These are phyloP conservation scores for Aspergillus campestris DNA, from an alignment of 495 filamentous ascomycete genomes.

Conservation along the genomic window DNA sequence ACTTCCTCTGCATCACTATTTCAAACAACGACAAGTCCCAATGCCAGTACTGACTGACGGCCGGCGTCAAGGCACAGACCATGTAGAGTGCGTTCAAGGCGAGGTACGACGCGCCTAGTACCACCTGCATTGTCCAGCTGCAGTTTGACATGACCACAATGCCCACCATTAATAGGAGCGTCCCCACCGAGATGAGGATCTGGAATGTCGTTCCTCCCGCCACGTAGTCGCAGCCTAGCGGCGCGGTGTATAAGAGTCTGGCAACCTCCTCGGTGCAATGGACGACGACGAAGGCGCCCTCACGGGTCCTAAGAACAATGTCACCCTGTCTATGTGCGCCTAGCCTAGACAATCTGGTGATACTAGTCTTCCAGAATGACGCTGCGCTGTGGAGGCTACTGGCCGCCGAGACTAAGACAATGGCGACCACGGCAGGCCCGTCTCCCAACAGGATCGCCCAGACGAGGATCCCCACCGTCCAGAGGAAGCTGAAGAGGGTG, in stretches of 20 bases:
- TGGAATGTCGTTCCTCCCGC: conserved; percentile 26
- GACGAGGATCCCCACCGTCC: background rate
- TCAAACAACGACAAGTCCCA: conserved; percentile 36
- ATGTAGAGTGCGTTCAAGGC: conserved; percentile 50
- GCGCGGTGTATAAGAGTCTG: conserved; percentile 52
- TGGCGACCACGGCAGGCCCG: background rate
- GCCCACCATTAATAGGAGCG: conserved; percentile 49
- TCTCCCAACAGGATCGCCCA: background rate
- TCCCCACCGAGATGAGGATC: conserved; percentile 46
- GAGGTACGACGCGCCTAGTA: conserved; percentile 47
- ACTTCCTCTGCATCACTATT: background rate
- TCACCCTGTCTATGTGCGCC: conserved; percentile 42
- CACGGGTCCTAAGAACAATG: conserved; percentile 49
- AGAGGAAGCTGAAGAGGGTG: background rate
- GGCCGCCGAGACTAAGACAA: background rate
- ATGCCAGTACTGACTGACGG: conserved; percentile 22
- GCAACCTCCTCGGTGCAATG: conserved; percentile 55
- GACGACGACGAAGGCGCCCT: conserved; percentile 52
- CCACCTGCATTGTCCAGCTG: conserved; percentile 46
- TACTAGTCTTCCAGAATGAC: conserved; percentile 42
- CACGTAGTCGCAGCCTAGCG: conserved; percentile 46
- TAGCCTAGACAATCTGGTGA: conserved; percentile 14
- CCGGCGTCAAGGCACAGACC: conserved; percentile 40
- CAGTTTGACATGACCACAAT: conserved; percentile 54
- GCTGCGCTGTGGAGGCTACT: conserved; percentile 32